A percentile compares a stretch with the other conserved stretches of the same genome.
These are phyloP conservation scores for Fusarium sterilihyphosum DNA, from an alignment of 2,329 filamentous ascomycete genomes.

Conservation along the genomic window DNA sequence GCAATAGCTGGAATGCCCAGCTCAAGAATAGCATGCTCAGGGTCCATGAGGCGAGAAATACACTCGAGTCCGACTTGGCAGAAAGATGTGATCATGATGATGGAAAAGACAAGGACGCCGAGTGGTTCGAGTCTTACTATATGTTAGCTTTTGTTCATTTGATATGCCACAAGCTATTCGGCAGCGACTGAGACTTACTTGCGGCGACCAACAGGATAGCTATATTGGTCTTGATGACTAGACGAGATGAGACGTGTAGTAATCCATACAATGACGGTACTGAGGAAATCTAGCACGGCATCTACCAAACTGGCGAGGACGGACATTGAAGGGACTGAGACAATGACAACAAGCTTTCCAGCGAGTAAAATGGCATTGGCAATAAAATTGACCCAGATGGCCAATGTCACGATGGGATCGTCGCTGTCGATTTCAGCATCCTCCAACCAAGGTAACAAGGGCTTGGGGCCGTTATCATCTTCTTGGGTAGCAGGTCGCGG, in stretches of 20 bases:
- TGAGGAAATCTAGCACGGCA: slow-evolving; percentile 81
- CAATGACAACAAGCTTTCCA: slow-evolving; percentile 80
- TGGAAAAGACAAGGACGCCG: slow-evolving; percentile 82
- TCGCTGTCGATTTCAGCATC: slow-evolving; percentile 78
- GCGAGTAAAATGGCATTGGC: slow-evolving; percentile 80
- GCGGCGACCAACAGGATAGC: slow-evolving; percentile 81
- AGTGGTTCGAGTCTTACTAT: slow-evolving; percentile 75
- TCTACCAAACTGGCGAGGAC: slow-evolving; percentile 84
- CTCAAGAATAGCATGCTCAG: slow-evolving; percentile 75
- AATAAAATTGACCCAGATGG: slow-evolving; percentile 85
- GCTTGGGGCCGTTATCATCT: slow-evolving; percentile 53
- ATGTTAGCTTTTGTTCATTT: slow-evolving; percentile 27
- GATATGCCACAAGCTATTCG: neutral
- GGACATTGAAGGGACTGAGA: slow-evolving; percentile 83
- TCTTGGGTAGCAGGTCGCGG: slow-evolving; percentile 36
- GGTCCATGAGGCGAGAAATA: slow-evolving; percentile 68
- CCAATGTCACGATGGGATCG: slow-evolving; percentile 81
- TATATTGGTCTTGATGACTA: slow-evolving; percentile 76
- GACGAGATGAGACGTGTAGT: slow-evolving; percentile 76
- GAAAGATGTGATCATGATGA: slow-evolving; percentile 89
- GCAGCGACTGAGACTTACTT: slow-evolving; percentile 47
- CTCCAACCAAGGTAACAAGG: slow-evolving; percentile 75
- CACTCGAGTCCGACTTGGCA: slow-evolving; percentile 80
- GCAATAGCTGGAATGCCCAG: slow-evolving; percentile 76
- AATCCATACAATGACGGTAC: slow-evolving; percentile 82